Percentiles rank a stretch among this genome's conserved stretches.
Conservation (phyloP, 208 protist genomes). For the Acanthamoeba triangularis region DNA sequence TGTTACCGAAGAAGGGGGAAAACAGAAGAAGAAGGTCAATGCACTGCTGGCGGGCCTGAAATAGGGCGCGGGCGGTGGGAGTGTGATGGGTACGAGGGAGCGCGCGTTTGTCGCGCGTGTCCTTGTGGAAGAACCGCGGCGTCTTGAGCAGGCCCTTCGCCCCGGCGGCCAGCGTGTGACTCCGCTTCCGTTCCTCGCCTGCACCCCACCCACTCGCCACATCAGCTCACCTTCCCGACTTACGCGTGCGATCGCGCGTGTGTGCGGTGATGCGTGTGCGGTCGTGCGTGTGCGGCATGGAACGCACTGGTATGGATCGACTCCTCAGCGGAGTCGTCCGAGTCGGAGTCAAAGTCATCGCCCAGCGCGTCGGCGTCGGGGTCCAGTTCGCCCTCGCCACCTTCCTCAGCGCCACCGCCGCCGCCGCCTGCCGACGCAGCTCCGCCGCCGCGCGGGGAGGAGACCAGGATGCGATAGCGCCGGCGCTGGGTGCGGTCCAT, state of each 20-base stretch:
- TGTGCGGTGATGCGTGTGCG: too few relatives aligned
- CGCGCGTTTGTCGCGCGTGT: not conserved
- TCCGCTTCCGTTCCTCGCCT: conserved; percentile 5
- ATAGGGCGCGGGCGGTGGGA: not conserved
- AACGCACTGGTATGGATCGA: not conserved
- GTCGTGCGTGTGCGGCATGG: not conserved
- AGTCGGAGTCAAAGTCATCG: conserved; percentile 3
- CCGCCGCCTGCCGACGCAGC: not conserved
- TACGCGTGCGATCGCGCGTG: not conserved
- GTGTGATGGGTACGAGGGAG: not conserved
- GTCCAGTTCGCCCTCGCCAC: conserved; percentile 9
- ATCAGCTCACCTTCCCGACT: not conserved
- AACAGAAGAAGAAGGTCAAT: not conserved
- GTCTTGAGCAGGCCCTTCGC: conserved; percentile 49
- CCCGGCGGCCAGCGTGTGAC: conserved; percentile 16
- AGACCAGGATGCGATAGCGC: conserved; percentile 48
- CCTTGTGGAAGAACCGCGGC: conserved; percentile 10
- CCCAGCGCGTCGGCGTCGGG: not conserved
- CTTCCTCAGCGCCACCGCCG: not conserved
- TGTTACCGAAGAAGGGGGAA: not conserved
- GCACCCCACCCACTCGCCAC: not conserved
- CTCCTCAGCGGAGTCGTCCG: not conserved
- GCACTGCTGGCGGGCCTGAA: too few relatives aligned
- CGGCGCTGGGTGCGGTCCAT: conserved; percentile 42
- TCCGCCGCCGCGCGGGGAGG: not conserved